phyloP scores from a whole-genome alignment of 305 asterid genomes.

The Fraxinus velutina region DNA sequence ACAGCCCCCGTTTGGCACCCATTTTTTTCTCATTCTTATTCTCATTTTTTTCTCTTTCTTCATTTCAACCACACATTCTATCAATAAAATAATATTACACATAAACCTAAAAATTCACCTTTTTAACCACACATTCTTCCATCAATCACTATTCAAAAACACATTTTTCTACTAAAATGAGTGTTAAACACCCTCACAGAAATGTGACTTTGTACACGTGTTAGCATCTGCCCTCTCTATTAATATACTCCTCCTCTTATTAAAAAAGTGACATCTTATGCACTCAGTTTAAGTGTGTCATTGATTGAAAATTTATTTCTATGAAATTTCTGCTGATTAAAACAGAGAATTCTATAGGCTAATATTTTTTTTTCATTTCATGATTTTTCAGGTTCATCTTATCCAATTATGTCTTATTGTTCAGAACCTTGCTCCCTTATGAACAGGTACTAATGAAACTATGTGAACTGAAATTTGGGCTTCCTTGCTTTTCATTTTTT shows the following conservation, averaged over 20 bases:
- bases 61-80: too few species aligned
- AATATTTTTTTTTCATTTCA: slow-evolving; percentile 24
- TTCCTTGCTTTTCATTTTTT: slow-evolving; percentile 22
- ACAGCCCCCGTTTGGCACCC: background rate
- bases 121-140: too few species aligned
- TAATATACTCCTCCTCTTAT: background rate
- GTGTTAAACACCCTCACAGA: background rate
- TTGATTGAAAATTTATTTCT: background rate
- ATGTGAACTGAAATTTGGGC: slow-evolving; percentile 14
- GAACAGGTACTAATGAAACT: slow-evolving; percentile 62
- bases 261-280: slow-evolving; percentile 6
- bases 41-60: too few species aligned
- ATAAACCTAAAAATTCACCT: too few species aligned
- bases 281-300: background rate
- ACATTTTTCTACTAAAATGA: too few species aligned
- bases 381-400: slow-evolving; percentile 70
- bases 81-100: too few species aligned
- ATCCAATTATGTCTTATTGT: slow-evolving; percentile 82
- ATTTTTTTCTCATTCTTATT: too few species aligned
- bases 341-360: slow-evolving; percentile 13
- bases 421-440: slow-evolving; percentile 82
- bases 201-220: background rate
- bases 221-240: background rate
- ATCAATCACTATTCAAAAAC: too few species aligned
- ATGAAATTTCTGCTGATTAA: slow-evolving; percentile 6